Percentiles rank a stretch among this genome's conserved stretches.
phyloP scores from a whole-genome alignment of 2,329 filamentous ascomycete species.

The Trichoderma koningiopsis region DNA sequence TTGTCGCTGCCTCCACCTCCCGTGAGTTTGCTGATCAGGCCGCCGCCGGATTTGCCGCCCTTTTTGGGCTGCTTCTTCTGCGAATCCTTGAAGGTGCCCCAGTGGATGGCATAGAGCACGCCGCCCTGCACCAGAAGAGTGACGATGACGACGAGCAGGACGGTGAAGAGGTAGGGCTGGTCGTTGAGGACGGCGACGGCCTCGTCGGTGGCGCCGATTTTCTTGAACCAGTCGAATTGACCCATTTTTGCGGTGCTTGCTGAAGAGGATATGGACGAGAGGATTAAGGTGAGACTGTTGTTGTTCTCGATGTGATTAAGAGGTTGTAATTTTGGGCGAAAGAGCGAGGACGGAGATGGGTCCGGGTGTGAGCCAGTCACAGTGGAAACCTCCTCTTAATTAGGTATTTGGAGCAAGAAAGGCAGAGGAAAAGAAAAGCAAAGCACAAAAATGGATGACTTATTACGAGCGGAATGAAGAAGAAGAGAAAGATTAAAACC shows the following conservation, averaged over 20 bases:
- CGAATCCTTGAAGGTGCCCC: constrained; percentile 61
- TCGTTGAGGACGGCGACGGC: constrained; percentile 63
- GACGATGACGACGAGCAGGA: constrained; percentile 57
- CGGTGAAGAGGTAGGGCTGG: constrained; percentile 61
- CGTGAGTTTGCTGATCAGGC: constrained; percentile 11
- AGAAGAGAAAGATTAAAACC: neutral
- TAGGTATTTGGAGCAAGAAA: neutral
- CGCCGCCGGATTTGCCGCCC: neutral
- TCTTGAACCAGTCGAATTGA: constrained; percentile 59
- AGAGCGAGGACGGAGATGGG: neutral
- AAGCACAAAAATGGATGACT: neutral
- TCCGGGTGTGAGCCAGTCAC: constrained; percentile 2
- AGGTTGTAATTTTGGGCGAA: neutral
- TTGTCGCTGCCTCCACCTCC: neutral
- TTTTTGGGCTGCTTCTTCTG: constrained; percentile 54
- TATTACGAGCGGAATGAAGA: neutral
- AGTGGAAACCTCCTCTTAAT: neutral
- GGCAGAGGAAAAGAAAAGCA: neutral
- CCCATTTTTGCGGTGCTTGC: constrained; percentile 40
- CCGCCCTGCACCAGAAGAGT: constrained; percentile 49
- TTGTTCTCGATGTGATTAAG: neutral
- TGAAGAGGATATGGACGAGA: neutral
- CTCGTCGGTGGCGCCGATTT: constrained; percentile 59
- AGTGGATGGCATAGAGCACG: constrained; percentile 61
- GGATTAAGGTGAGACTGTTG: neutral